Base-by-base conservation (phyloP, 768 basidiomycete species). In the Antrodiella citrinella region DNA sequence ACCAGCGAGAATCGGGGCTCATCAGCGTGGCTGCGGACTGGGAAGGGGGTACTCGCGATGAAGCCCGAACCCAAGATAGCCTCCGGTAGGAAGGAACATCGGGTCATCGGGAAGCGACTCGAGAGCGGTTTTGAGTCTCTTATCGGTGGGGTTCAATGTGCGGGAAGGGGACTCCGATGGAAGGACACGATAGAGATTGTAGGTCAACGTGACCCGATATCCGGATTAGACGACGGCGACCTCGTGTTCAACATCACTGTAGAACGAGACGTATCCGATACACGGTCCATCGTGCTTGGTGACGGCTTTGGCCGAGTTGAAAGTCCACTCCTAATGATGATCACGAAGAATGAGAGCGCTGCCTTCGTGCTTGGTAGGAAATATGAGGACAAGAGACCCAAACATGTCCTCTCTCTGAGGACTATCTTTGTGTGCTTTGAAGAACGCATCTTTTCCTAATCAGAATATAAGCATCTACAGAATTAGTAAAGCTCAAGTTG, bases 321-420 rank as follows among this genome's bases (percentile, higher is more conserved):
- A 66, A 0, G 54, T 56, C 66, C 65, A 71, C 39, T 70, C 69
- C 12, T 35, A 35, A 18, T 30, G 39, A 4, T 49, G 35, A 35
- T 57, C 53, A 25, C 55, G 56, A 15, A 81, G 61, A 2, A 65
- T 45, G 13, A 76, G 65, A n/a, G 62, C 57, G 2, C 77, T 77
- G 1, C 76, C 77, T 49, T 72, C 62, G 54, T 79, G 71, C 71
- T n/a, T n/a, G n/a, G n/a, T n/a, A n/a, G n/a, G n/a, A n/a, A n/a
- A n/a, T n/a, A n/a, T n/a, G n/a, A n/a, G n/a, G n/a, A n/a, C n/a
- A n/a, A n/a, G n/a, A n/a, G n/a, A n/a, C n/a, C n/a, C n/a, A n/a
- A n/a, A n/a, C n/a, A n/a, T n/a, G n/a, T n/a, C n/a, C n/a, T n/a
- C n/a, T n/a, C n/a, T n/a, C n/a, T n/a, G n/a, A n/a, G n/a, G n/a